Base-by-base conservation (phyloP, 2,329 filamentous ascomycete species). In the Penicillium sp. region DNA sequence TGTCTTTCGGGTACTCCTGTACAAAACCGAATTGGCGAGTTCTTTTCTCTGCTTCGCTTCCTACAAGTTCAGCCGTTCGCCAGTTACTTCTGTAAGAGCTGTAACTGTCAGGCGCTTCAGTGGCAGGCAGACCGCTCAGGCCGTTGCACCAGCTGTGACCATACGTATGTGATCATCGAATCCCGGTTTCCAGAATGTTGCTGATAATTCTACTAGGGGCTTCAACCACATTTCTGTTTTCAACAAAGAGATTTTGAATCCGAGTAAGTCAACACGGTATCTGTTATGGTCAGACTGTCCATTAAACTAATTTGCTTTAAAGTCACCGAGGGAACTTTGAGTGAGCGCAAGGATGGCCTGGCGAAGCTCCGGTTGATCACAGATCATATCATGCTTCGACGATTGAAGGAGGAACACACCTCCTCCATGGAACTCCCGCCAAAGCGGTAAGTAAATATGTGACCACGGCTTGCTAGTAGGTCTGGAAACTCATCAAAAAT, bases 11-110 rank as follows among this genome's bases (percentile, higher is more conserved):
- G 94, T 8, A 99, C 94, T 1, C 94, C 94, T 0, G 85, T 99
- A 1, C 94, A 99, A 72, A 99, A 97, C 69, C 89, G 93, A 49
- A 97, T 97, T 61, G 93, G 94, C 67, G 93, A 97, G 71, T 95
- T 97, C 73, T 97, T 97, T 75, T 97, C 93, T 0, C 79, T 97
- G 19, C 81, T 99, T 52, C 88, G 94, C 2, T 99, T 99, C 73
- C 83, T 99, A 26, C 89, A 96, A 70, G 82, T 97, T 31, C 83
- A 84, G 8, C 93, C 93, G 0, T 97, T 97, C 71, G 89, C 93
- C 7, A 92, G 91, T 61, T 99, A 99, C 70, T 88, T 97, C 61
- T 99, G 94, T 81, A 94, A 93, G 70, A 81, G 86, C 53, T 99
- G 94, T 69, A 72, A 82, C 4, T 99, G 94, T 71, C 85, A 89